phyloP scores from a whole-genome alignment of 257 asterid genomes.

The Solanum commersonii region DNA sequence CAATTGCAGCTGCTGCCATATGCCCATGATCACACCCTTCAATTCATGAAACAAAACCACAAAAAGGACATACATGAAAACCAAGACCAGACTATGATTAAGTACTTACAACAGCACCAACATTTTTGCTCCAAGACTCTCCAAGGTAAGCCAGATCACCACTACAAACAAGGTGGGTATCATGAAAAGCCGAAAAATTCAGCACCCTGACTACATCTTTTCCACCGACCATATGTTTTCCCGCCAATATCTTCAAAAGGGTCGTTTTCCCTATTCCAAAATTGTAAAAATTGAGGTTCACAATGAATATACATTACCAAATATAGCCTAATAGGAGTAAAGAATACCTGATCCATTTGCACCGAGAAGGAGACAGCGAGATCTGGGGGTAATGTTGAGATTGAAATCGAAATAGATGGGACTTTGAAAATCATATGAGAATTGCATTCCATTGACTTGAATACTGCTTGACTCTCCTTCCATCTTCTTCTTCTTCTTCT shows the following conservation, averaged over 20 bases:
- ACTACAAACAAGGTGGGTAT: constrained; percentile 72
- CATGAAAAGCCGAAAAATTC: constrained; percentile 83
- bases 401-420: constrained; percentile 71
- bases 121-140: constrained; percentile 87
- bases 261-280: constrained; percentile 73
- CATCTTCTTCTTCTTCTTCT: neutral
- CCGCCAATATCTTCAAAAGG: constrained; percentile 82
- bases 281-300: neutral
- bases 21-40: neutral
- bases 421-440: constrained; percentile 48
- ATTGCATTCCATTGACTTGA: constrained; percentile 81
- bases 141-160: constrained; percentile 93
- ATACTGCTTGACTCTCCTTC: constrained; percentile 35
- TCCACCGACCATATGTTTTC: constrained; percentile 98
- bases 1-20: neutral
- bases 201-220: constrained; percentile 83
- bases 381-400: constrained; percentile 53
- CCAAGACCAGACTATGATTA: neutral
- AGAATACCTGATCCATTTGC: constrained; percentile 89
- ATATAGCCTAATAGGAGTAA: neutral
- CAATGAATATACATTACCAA: neutral
- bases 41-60: neutral
- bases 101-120: constrained; percentile 72
- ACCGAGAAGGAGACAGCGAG: constrained; percentile 94
- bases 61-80: neutral